Base-by-base conservation (phyloP, 495 filamentous ascomycete genomes). In the Daldinia bambusicola region DNA sequence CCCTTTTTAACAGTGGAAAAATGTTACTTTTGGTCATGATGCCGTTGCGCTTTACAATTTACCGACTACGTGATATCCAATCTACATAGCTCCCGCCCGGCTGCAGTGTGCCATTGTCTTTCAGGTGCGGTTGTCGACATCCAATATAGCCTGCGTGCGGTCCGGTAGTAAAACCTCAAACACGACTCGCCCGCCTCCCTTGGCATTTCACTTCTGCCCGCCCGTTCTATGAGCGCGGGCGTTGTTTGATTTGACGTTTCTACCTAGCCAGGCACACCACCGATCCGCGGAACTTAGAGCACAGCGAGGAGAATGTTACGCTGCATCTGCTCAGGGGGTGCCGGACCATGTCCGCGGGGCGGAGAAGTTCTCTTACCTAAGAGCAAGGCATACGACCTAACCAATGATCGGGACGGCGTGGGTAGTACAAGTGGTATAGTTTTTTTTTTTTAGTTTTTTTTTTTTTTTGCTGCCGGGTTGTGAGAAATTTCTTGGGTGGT, bases 311-410 rank as follows among this genome's bases (percentile, higher is more conserved):
- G 38, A 53, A 60, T 58, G 55, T 18, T 40, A 55, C 69, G 40
- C 56, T 22, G 43, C 43, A 48, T 18, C 43, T 36, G 34, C 34
- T 36, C 34, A 36, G 7, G 43, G 20, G 18, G 43, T 26, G 43
- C 56, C 57, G 57, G 51, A 61, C 22, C 32, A 51, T 13, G 43
- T 52, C 16, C 43, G 48, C 63, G 58, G 69, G 69, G 59, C 63
- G 53, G 55, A 71, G 55, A 55, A 30, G 36, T 26, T 26, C 9
- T 32, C n/a, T 55, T 55, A 32, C 52, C 52, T 56, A 56, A 10
- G 16, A 9, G 51, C 22, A n/a, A 10, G 26, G 50, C 12, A 13
- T 30, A 53, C 14, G 26, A 32, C n/a, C n/a, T n/a, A n/a, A 5
- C 50, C 50, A 53, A 36, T 56, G n/a, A 22, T 5, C 2, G 31